phyloP scores from a whole-genome alignment of 129 eudicot species.

The Flaveria sonorensis region DNA sequence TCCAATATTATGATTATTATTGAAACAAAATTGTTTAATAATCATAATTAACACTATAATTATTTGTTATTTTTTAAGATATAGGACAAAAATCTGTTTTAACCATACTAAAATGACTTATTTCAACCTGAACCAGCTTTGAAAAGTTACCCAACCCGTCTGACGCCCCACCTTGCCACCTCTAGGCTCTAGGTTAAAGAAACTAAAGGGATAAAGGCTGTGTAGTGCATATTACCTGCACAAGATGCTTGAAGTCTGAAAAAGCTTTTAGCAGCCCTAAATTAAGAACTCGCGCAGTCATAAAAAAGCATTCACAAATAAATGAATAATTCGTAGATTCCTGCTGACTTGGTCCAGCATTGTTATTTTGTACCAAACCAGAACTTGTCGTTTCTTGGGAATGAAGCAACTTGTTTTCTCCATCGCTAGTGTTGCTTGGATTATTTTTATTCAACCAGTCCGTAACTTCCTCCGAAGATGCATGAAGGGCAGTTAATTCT shows the following conservation, averaged over 20 bases:
- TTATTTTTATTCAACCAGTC: slow-evolving; percentile 52
- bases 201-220: background rate
- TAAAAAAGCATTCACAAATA: slow-evolving; percentile 96
- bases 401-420: slow-evolving; percentile 59
- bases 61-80: background rate
- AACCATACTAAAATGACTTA: background rate
- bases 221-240: slow-evolving; percentile 53
- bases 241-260: slow-evolving; percentile 93
- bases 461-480: slow-evolving; percentile 90
- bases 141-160: background rate
- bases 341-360: slow-evolving; percentile 32
- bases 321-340: slow-evolving; percentile 63
- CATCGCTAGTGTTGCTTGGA: slow-evolving; percentile 34
- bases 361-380: slow-evolving; percentile 35
- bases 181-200: background rate
- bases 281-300: slow-evolving; percentile 96
- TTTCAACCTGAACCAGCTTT: slow-evolving; percentile 6
- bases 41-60: background rate
- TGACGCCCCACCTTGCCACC: background rate
- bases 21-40: background rate
- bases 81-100: background rate
- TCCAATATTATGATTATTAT: background rate
- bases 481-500: slow-evolving; percentile 87
- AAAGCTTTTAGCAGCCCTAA: slow-evolving; percentile 89
- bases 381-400: slow-evolving; percentile 61